Percentiles rank a stretch among this genome's conserved stretches.
phyloP scores from a whole-genome alignment of 2,329 filamentous ascomycete genomes.

The Ophiostoma angusticollis region DNA sequence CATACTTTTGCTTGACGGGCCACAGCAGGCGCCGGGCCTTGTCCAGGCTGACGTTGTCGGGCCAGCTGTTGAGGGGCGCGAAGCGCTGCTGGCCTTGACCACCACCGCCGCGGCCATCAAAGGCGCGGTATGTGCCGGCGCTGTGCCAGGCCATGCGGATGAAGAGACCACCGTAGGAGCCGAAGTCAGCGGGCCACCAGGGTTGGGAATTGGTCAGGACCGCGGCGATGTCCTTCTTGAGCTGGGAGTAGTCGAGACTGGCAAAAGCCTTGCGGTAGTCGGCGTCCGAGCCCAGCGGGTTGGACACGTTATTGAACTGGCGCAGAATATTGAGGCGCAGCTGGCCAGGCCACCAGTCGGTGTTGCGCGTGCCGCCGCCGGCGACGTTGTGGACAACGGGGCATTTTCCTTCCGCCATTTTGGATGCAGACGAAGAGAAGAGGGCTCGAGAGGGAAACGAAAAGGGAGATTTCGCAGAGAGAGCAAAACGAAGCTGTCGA shows the following conservation, averaged over 20 bases:
- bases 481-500: background rate
- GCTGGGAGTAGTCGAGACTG: constrained; percentile 52
- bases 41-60: constrained; percentile 65
- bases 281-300: constrained; percentile 53
- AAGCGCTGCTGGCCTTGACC: constrained; percentile 68
- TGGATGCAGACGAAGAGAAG: constrained; percentile 2
- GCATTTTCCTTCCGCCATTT: constrained; percentile 8
- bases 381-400: constrained; percentile 18
- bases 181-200: constrained; percentile 73
- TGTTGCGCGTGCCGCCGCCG: constrained; percentile 54
- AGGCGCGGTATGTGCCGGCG: constrained; percentile 64
- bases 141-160: constrained; percentile 74
- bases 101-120: constrained; percentile 62
- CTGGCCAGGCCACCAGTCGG: constrained; percentile 62
- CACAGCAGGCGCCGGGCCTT: constrained; percentile 69
- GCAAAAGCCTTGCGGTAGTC: constrained; percentile 64
- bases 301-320: constrained; percentile 50
- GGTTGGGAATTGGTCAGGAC: constrained; percentile 70
- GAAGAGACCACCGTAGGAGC: constrained; percentile 70
- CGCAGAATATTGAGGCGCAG: constrained; percentile 60
- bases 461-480: background rate
- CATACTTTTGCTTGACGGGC: constrained; percentile 78
- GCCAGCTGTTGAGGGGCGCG: constrained; percentile 71
- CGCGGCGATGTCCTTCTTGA: constrained; percentile 61
- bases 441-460: background rate